A percentile compares a stretch with the other conserved stretches of the same genome.
These are phyloP conservation scores for Pestalotiopsis sp. DNA, from an alignment of 2,329 filamentous ascomycete genomes.

Conservation along the genomic window DNA sequence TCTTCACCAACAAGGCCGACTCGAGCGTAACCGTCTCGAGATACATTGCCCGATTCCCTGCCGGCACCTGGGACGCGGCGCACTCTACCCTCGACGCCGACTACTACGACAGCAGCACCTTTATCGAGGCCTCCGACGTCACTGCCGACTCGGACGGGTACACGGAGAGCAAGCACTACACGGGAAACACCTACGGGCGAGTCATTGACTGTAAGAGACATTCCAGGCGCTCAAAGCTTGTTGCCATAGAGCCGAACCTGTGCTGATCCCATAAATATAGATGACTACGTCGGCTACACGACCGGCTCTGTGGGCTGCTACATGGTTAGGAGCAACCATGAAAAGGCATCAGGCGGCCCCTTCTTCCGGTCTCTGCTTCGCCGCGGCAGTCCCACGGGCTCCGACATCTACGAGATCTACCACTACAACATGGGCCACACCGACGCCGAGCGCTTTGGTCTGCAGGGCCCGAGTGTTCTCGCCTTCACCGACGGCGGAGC, in stretches of 20 bases:
- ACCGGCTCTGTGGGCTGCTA: conserved; percentile 36
- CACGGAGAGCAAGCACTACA: conserved; percentile 41
- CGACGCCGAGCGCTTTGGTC: conserved; percentile 39
- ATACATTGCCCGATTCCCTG: conserved; percentile 36
- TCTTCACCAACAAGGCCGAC: conserved; percentile 43
- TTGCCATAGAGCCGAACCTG: not conserved
- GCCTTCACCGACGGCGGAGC: conserved; percentile 37
- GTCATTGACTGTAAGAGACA: conserved; percentile 28
- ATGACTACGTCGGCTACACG: conserved; percentile 38
- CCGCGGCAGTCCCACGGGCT: conserved; percentile 33
- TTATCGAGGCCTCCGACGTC: conserved; percentile 34
- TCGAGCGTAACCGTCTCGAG: conserved; percentile 37
- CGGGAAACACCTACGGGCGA: conserved; percentile 37
- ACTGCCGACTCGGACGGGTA: conserved; percentile 27
- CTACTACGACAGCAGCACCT: conserved; percentile 33
- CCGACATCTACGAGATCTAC: conserved; percentile 43
- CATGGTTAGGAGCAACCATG: conserved; percentile 39
- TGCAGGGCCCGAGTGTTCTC: conserved; percentile 40
- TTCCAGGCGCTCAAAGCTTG: not conserved
- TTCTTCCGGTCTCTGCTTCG: conserved; percentile 41
- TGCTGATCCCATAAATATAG: conserved; percentile 15
- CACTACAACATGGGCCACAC: conserved; percentile 43
- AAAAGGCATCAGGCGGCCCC: conserved; percentile 39
- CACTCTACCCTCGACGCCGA: conserved; percentile 28
- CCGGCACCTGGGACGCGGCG: conserved; percentile 25